phyloP scores from a whole-genome alignment of 352 stramenopile species.

The Phytophthora foliorum region DNA sequence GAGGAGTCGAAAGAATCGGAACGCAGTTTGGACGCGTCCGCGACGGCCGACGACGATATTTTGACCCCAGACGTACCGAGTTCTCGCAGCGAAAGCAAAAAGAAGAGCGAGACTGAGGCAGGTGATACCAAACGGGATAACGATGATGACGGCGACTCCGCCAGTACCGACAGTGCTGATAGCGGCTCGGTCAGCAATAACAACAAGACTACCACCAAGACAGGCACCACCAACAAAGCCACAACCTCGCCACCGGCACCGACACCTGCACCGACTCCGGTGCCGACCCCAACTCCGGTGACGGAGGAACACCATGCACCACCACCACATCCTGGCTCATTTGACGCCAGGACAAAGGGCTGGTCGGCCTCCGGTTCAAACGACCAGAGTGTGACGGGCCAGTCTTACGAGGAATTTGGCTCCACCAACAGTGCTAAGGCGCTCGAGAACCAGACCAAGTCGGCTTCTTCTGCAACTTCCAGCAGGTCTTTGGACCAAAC shows the following conservation, averaged over 20 bases:
- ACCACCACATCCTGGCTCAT: conserved; percentile 4
- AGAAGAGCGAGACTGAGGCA: background rate
- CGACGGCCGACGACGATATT: conserved; percentile 2
- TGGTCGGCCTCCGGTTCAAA: conserved; percentile 17
- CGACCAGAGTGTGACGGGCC: conserved; percentile 9
- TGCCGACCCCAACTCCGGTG: conserved; percentile 11
- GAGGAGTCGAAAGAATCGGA: background rate
- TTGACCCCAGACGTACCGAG: background rate
- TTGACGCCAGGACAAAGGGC: conserved; percentile 3
- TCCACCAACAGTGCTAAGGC: conserved; percentile 16
- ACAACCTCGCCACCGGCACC: background rate
- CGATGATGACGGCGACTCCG: conserved; percentile 1
- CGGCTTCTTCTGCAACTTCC: conserved; percentile 17
- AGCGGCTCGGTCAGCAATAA: conserved; percentile 20
- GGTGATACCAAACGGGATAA: conserved; percentile 11
- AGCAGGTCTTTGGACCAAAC: conserved; percentile 52
- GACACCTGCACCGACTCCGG: conserved; percentile 4
- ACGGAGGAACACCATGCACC: background rate
- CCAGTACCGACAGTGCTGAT: conserved; percentile 11
- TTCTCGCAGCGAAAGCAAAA: conserved; percentile 1
- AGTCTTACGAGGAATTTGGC: conserved; percentile 19
- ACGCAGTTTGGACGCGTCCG: conserved; percentile 5
- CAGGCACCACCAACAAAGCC: conserved; percentile 7
- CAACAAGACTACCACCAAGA: conserved; percentile 10
- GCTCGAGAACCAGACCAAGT: conserved; percentile 32